These are phyloP conservation scores for Chromera velia DNA, from an alignment of 73 alveolate species.

Conservation along the genomic window DNA sequence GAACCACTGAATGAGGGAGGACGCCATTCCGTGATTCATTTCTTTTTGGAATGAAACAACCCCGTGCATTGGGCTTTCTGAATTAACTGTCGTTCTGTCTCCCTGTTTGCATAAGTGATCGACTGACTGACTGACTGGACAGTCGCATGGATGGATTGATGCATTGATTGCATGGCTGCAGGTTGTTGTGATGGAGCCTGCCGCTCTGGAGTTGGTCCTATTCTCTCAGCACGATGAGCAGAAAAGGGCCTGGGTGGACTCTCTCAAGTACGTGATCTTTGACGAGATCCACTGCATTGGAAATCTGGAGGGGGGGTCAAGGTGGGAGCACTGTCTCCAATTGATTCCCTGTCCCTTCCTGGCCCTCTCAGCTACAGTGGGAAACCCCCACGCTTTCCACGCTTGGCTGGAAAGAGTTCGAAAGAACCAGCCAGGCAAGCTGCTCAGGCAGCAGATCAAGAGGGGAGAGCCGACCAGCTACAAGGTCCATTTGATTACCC, in stretches of 20 bases:
- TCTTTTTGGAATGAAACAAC: too few species aligned
- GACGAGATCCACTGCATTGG: constrained; percentile 20
- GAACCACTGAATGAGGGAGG: too few species aligned
- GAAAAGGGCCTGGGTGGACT: constrained; percentile 2
- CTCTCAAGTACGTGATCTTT: constrained; percentile 5
- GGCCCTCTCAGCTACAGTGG: constrained; percentile 27
- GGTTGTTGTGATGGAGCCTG: constrained; percentile 17
- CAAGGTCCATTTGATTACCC: too few species aligned
- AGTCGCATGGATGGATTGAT: too few species aligned
- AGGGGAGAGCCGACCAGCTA: constrained; percentile 7
- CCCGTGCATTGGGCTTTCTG: not conserved
- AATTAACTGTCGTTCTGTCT: not conserved
- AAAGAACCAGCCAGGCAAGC: not conserved
- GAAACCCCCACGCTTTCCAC: constrained; percentile 4
- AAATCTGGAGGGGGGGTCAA: not conserved
- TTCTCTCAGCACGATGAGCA: not conserved
- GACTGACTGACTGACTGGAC: too few species aligned
- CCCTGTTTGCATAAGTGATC: constrained; percentile 13
- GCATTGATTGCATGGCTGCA: too few species aligned
- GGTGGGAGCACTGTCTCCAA: constrained; percentile 10
- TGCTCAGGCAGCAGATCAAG: constrained; percentile 1
- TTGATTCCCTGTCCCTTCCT: constrained; percentile 14
- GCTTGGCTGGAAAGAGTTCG: not conserved
- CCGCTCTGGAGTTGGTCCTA: not conserved
- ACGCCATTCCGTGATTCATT: too few species aligned